phyloP scores from a whole-genome alignment of 306 rosid genomes.

The Malus asiatica region DNA sequence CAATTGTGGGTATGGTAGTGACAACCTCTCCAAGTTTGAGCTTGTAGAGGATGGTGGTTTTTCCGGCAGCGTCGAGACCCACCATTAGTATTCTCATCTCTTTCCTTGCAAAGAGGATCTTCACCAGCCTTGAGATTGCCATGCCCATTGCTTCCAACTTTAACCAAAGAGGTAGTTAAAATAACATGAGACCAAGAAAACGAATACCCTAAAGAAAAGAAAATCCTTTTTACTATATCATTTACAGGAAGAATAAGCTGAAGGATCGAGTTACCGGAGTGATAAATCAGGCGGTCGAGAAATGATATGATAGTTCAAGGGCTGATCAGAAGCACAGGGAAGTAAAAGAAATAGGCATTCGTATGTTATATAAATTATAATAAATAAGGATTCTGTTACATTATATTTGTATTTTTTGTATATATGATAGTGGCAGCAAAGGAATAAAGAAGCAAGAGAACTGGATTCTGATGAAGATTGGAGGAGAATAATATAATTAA shows the following conservation, averaged over 20 bases:
- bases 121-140: constrained; percentile 58
- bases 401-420: too few species aligned
- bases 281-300: background rate
- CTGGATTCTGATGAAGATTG: constrained; percentile 37
- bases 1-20: constrained; percentile 86
- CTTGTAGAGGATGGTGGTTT: constrained; percentile 76
- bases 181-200: background rate
- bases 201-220: background rate
- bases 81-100: constrained; percentile 94
- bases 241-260: background rate
- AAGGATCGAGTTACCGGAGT: constrained; percentile 18
- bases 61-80: constrained; percentile 88
- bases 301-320: background rate
- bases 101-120: constrained; percentile 60
- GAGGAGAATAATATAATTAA: constrained; percentile 24
- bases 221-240: background rate
- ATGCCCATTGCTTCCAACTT: constrained; percentile 49
- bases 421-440: background rate
- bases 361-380: constrained; percentile 7
- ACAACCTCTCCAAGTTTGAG: constrained; percentile 82
- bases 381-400: too few species aligned
- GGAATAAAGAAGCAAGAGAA: constrained; percentile 23
- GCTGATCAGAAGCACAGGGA: constrained; percentile 10
- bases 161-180: background rate
- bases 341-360: background rate